These are phyloP conservation scores for Aspergillus conjunctus DNA, from an alignment of 495 filamentous ascomycete genomes.

Conservation along the genomic window DNA sequence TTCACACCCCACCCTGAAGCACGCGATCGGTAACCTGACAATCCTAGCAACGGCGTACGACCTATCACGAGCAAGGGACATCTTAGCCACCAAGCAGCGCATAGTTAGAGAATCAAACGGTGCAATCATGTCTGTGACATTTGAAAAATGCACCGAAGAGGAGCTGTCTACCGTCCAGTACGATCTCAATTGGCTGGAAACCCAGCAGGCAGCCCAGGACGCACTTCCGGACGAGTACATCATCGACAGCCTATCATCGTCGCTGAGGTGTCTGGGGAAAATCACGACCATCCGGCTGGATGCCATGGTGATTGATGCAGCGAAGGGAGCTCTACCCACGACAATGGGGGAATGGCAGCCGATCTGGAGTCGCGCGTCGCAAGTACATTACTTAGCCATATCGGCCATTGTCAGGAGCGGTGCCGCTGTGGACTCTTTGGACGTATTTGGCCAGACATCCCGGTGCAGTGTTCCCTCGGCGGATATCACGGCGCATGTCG, in stretches of 20 bases:
- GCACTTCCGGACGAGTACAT: not conserved
- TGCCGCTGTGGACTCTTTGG: not conserved
- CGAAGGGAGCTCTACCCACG: not conserved
- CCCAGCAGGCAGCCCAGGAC: not conserved
- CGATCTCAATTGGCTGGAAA: not conserved
- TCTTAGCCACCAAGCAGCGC: not conserved
- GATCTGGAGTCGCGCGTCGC: slow-evolving; percentile 2
- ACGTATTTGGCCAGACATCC: slow-evolving; percentile 2
- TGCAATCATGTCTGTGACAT: not conserved
- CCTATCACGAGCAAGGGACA: not conserved
- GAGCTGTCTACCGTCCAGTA: not conserved
- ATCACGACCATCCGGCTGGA: slow-evolving; percentile 1
- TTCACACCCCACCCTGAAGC: not conserved
- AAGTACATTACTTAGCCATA: not conserved
- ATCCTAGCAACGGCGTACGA: slow-evolving; percentile 1
- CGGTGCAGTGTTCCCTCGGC: slow-evolving; percentile 1
- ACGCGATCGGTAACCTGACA: not conserved
- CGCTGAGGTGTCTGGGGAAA: not conserved
- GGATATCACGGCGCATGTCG: not conserved
- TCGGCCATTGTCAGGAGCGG: not conserved
- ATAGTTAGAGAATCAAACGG: not conserved
- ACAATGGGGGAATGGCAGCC: not conserved
- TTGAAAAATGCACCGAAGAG: not conserved
- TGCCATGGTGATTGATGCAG: not conserved
- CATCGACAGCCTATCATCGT: not conserved